These are phyloP conservation scores for Xylaria intraflava DNA, from an alignment of 495 filamentous ascomycete genomes.

Conservation along the genomic window DNA sequence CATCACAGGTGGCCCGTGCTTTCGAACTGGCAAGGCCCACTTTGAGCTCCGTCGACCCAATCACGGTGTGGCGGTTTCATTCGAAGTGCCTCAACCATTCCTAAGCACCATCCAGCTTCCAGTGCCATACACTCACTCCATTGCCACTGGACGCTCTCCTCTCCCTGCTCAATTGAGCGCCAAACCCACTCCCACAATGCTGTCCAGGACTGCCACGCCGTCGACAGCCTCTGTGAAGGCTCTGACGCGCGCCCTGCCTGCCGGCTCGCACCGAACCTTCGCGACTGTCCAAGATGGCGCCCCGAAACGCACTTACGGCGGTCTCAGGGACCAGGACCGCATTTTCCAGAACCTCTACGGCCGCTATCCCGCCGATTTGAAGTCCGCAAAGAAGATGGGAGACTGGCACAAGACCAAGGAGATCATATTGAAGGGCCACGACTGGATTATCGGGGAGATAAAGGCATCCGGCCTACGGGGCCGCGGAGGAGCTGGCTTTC, in stretches of 20 bases:
- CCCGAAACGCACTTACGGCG: conserved; percentile 72
- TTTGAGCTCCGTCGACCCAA: conserved; percentile 13
- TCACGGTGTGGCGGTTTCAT: conserved; percentile 21
- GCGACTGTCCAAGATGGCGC: conserved; percentile 82
- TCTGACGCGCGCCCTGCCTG: conserved; percentile 30
- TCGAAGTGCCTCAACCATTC: conserved; percentile 28
- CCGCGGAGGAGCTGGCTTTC: conserved; percentile 95
- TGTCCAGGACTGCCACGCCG: conserved; percentile 42
- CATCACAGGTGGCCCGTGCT: conserved; percentile 10
- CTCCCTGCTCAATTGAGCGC: conserved; percentile 41
- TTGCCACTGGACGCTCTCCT: conserved; percentile 37
- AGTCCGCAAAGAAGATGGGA: conserved; percentile 94
- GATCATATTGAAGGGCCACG: conserved; percentile 91
- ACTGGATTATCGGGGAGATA: conserved; percentile 97
- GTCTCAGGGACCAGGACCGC: conserved; percentile 87
- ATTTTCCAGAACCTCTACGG: conserved; percentile 99
- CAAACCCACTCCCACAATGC: conserved; percentile 32
- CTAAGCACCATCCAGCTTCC: conserved; percentile 14
- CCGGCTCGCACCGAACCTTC: conserved; percentile 46
- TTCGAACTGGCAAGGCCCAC: conserved; percentile 6
- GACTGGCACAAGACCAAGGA: conserved; percentile 99
- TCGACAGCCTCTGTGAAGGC: conserved; percentile 38
- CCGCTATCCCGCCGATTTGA: conserved; percentile 82
- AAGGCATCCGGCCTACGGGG: conserved; percentile 94
- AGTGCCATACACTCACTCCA: too few relatives aligned